Percentiles rank a stretch among this genome's conserved stretches.
Evolutionary conservation across 2,329 filamentous ascomycete species (phyloP).

Genomic region (Aspergillus chevalieri): DNA sequence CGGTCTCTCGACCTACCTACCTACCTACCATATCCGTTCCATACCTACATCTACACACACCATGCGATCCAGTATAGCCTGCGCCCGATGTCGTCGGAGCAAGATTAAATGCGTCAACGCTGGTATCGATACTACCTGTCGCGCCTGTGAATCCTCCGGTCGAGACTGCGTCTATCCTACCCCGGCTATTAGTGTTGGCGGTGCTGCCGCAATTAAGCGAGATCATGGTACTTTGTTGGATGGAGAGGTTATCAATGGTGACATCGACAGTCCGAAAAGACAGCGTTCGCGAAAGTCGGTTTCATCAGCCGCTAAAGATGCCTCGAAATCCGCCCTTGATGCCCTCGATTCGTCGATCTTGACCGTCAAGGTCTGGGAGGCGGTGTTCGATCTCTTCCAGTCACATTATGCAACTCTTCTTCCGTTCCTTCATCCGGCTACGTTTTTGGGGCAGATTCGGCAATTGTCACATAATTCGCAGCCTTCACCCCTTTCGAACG

Average conservation of each 20-base stretch:
- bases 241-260: slow-evolving; percentile 35
- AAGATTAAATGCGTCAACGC: slow-evolving; percentile 85
- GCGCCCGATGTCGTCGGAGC: slow-evolving; percentile 66
- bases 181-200: slow-evolving; percentile 32
- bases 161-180: slow-evolving; percentile 67
- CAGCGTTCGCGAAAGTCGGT: slow-evolving; percentile 33
- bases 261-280: slow-evolving; percentile 39
- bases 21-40: neutral
- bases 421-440: slow-evolving; percentile 52
- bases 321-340: slow-evolving; percentile 34
- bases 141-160: slow-evolving; percentile 65
- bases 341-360: slow-evolving; percentile 46
- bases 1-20: neutral
- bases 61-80: slow-evolving; percentile 76
- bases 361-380: slow-evolving; percentile 51
- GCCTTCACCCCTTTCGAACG: slow-evolving; percentile 10
- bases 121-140: slow-evolving; percentile 65
- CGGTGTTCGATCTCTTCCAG: slow-evolving; percentile 54
- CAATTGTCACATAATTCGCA: slow-evolving; percentile 26
- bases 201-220: slow-evolving; percentile 28
- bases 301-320: slow-evolving; percentile 22
- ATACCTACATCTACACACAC: slow-evolving; percentile 6
- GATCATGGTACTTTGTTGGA: slow-evolving; percentile 32
- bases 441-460: slow-evolving; percentile 47
- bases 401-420: slow-evolving; percentile 52